Percentiles rank a stretch among this genome's conserved stretches.
phyloP scores from a whole-genome alignment of 2,329 filamentous ascomycete species.

The Pezicula carpinea region DNA sequence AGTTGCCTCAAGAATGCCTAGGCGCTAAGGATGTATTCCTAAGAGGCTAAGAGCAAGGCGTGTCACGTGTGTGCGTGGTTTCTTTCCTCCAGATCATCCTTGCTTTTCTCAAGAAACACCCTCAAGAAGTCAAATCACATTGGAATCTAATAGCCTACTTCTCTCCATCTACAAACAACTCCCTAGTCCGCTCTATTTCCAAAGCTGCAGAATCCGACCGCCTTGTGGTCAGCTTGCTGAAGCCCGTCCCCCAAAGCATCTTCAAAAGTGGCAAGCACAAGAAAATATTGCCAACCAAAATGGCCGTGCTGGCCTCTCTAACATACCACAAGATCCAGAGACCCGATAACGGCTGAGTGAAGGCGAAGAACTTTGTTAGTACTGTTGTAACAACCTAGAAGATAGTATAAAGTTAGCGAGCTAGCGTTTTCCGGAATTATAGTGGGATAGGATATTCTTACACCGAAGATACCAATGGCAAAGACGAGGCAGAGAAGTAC shows the following conservation, averaged over 20 bases:
- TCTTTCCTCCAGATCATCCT: too few species aligned
- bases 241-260: not conserved
- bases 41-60: too few species aligned
- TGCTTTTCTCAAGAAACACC: too few species aligned
- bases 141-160: too few species aligned
- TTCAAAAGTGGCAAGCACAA: not conserved
- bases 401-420: not conserved
- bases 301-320: conserved; percentile 42
- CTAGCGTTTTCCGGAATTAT: too few species aligned
- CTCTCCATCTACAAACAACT: too few species aligned
- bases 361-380: conserved; percentile 40
- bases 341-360: conserved; percentile 19
- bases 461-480: not conserved
- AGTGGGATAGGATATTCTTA: not conserved
- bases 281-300: conserved; percentile 43
- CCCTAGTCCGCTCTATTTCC: too few species aligned
- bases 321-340: conserved; percentile 37
- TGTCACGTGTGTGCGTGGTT: too few species aligned
- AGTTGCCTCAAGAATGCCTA: too few species aligned
- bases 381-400: conserved; percentile 41
- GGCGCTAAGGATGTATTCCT: too few species aligned
- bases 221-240: not conserved
- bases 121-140: too few species aligned
- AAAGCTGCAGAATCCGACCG: too few species aligned
- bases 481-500: not conserved